These are phyloP conservation scores for Stephania yunnanensis DNA, from an alignment of 164 flowering plant species.

Conservation along the genomic window DNA sequence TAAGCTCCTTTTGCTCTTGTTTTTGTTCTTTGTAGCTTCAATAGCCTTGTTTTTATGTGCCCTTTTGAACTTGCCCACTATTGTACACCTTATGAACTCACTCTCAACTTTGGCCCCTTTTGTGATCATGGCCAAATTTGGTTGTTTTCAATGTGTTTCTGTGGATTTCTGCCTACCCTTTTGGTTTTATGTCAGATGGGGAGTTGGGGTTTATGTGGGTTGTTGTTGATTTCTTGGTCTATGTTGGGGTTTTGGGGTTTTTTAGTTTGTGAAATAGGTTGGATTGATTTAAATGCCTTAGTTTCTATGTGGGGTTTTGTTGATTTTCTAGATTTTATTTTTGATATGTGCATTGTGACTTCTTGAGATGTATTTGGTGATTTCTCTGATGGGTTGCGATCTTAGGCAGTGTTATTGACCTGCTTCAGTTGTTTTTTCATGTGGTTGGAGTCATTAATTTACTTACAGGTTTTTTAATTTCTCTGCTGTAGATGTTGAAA, in stretches of 20 bases:
- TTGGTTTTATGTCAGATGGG: neutral
- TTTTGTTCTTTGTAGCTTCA: neutral
- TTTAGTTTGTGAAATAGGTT: too few relatives aligned
- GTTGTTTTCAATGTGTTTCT: neutral
- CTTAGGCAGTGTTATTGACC: neutral
- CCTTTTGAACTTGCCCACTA: neutral
- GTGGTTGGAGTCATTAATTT: neutral
- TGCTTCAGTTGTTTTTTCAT: neutral
- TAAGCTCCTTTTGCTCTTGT: neutral
- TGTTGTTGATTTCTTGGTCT: neutral
- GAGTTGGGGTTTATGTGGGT: neutral
- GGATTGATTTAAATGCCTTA: neutral
- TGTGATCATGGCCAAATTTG: neutral
- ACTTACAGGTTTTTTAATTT: neutral
- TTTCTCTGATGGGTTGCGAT: neutral
- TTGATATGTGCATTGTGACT: neutral
- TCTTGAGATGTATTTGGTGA: neutral
- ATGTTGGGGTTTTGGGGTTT: neutral
- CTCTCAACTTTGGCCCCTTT: neutral
- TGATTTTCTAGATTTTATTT: neutral
- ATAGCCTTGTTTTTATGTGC: neutral
- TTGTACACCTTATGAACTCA: conserved; percentile 9
- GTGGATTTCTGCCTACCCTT: neutral
- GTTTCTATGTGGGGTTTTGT: too few relatives aligned
- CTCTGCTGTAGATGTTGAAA: neutral